Conservation (phyloP, 139 green algal species). For the Micractinium conductrix region DNA sequence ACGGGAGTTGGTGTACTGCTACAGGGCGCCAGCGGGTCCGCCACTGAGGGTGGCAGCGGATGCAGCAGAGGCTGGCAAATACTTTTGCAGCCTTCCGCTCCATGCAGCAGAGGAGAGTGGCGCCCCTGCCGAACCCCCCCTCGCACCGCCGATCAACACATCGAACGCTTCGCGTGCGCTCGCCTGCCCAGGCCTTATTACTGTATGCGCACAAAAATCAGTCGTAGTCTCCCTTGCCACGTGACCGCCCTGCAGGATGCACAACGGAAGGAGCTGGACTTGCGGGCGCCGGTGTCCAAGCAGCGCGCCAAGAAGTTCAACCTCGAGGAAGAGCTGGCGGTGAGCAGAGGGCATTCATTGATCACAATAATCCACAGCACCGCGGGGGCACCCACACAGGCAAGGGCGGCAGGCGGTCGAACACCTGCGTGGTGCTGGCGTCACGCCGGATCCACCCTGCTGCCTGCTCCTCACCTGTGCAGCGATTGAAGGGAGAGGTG, state of each 20-base stretch:
- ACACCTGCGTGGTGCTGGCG: not conserved
- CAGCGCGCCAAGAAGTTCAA: constrained; percentile 52
- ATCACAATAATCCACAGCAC: not conserved
- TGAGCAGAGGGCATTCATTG: not conserved
- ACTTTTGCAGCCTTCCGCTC: too few relatives aligned
- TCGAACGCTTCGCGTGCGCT: too few relatives aligned
- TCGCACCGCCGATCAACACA: not conserved
- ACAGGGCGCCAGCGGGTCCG: not conserved
- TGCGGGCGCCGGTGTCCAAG: constrained; percentile 39
- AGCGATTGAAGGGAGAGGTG: constrained; percentile 26
- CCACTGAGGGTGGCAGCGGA: not conserved
- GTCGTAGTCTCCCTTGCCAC: not conserved
- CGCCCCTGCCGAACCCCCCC: not conserved
- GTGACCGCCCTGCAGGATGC: constrained; percentile 35
- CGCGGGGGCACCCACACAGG: too few relatives aligned
- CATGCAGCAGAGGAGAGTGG: not conserved
- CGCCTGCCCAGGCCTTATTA: not conserved
- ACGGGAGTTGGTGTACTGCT: too few relatives aligned
- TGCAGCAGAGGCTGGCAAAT: too few relatives aligned
- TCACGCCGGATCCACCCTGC: not conserved
- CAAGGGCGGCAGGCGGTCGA: not conserved
- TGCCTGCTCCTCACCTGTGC: not conserved
- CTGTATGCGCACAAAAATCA: not conserved
- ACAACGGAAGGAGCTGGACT: constrained; percentile 31
- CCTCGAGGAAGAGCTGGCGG: constrained; percentile 43